phyloP scores from a whole-genome alignment of 805 yeast species.

The Maudiozyma saulgeensis region DNA sequence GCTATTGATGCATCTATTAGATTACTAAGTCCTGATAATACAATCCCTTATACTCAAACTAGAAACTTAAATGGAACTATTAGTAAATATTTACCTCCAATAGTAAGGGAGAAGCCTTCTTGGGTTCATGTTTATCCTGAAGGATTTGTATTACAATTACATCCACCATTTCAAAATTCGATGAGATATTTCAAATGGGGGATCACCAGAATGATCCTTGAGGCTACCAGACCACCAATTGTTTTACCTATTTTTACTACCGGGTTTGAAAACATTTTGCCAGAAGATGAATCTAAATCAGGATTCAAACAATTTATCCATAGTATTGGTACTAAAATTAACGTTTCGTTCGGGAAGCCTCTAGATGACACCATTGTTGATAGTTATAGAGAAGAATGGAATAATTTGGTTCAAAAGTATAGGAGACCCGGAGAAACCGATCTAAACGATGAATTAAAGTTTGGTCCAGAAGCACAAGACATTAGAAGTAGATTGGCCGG shows the following conservation, averaged over 20 bases:
- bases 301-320: slow-evolving; percentile 51
- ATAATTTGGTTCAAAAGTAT: slow-evolving; percentile 44
- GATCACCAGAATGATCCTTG: slow-evolving; percentile 70
- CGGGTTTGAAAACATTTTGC: slow-evolving; percentile 81
- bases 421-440: slow-evolving; percentile 42
- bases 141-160: slow-evolving; percentile 80
- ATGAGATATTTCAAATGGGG: slow-evolving; percentile 98
- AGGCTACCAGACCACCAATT: slow-evolving; percentile 74
- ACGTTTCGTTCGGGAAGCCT: slow-evolving; percentile 63
- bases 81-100: slow-evolving; percentile 39
- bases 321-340: slow-evolving; percentile 57
- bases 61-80: neutral
- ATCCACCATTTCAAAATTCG: slow-evolving; percentile 71
- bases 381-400: slow-evolving; percentile 62
- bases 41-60: slow-evolving; percentile 12
- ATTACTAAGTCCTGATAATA: slow-evolving; percentile 64
- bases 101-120: slow-evolving; percentile 53
- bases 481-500: slow-evolving; percentile 65
- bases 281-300: slow-evolving; percentile 53
- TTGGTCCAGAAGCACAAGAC: slow-evolving; percentile 54
- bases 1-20: slow-evolving; percentile 80
- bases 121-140: slow-evolving; percentile 97
- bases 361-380: slow-evolving; percentile 52
- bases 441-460: slow-evolving; percentile 49
- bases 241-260: slow-evolving; percentile 76